Base-by-base conservation (phyloP, 2,329 filamentous ascomycete genomes). In the Grosmannia serpens region DNA sequence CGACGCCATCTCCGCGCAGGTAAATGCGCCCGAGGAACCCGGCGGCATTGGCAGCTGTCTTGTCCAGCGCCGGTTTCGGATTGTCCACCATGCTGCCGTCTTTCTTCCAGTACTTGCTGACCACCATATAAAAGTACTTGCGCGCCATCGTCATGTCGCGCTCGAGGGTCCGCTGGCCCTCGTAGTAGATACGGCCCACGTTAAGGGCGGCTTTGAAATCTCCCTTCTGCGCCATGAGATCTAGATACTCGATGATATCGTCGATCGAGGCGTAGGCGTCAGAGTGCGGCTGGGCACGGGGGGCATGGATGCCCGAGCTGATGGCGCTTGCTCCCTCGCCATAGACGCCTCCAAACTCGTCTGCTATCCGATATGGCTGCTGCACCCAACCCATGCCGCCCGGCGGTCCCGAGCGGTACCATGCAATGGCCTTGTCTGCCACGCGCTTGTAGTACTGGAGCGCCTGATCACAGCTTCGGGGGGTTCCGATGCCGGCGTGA, bases 171-270 rank as follows among this genome's bases (percentile, higher is more conserved):
- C 88, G 80, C 58, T 89, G 85, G 0, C 91, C 91, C 59, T 96
- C 91, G 67, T 96, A 96, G 69, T 95, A 88, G 62, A 95, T 82
- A 63, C 89, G 85, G 3, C 89, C 91, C 0, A 96, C 76, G 62
- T 88, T 91, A 66, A 91, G 91, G 0, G 89, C 92, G 1, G 91
- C 89, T 68, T 89, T 91, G 58, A 89, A 82, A 67, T 96, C 90
- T 13, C 91, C 91, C 69, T 95, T 95, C 61, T 91, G 84, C 7
- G 90, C 90, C 79, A 95, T 87, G 49, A 96, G 78, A 66, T 96
- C 89, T 64, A 96, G 77, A 65, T 96, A 99, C 69, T 99, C 94
- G 60, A 99, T 84, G 20, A 97, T 88, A 70, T 99, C 92, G 65
- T 95, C 91, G 60, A 96, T 83, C 20, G 89, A 88, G 1, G 91